Base-by-base conservation (phyloP, 805 yeast species). In the Cyberlindnera euphorbiae region DNA sequence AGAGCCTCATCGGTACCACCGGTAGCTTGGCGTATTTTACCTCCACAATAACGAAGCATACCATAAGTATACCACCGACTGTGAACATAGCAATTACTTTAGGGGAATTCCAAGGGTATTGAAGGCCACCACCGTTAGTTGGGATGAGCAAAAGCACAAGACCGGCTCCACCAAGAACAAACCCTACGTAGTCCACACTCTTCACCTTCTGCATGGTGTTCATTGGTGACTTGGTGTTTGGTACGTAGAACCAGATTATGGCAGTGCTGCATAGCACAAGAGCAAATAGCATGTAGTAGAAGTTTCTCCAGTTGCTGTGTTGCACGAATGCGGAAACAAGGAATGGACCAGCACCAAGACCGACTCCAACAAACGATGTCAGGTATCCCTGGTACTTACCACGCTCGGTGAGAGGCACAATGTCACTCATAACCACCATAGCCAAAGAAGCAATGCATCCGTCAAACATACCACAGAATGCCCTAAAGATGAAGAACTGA, bases 121-220 rank as follows among this genome's bases (percentile, higher is more conserved):
- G 60, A 8, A 71, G 60, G 3, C 86, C 86, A 24, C 86, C 87
- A 13, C 80, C 79, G 44, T 70, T 67, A 15, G 77, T 52, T 3
- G 81, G 79, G n/a, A 78, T 64, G 60, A 15, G 59, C 4, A 79
- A 41, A 4, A 77, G 53, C 0, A 75, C 70, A 18, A 68, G 61
- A 0, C 73, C 69, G 2, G 73, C 63, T 5, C 78, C 60, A 24
- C 74, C 58, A 11, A 72, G 56, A 19, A 71, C 44, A 28, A 74
- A 64, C 0, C 86, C 86, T 7, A 58, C 45, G 44, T 67, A 72
- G 53, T 79, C 86, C 28, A 78, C 70, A n/a, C 66, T 66, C 41
- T 55, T 58, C 40, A 76, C 67, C 67, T 29, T 64, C 63, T 49
- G 51, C 48, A 30, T 59, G 43, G 45, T 60, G 46, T 30, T 77